A percentile compares a stretch with the other conserved stretches of the same genome.
phyloP scores from a whole-genome alignment of 202 grass and related monocot species.

The Setaria italica region DNA sequence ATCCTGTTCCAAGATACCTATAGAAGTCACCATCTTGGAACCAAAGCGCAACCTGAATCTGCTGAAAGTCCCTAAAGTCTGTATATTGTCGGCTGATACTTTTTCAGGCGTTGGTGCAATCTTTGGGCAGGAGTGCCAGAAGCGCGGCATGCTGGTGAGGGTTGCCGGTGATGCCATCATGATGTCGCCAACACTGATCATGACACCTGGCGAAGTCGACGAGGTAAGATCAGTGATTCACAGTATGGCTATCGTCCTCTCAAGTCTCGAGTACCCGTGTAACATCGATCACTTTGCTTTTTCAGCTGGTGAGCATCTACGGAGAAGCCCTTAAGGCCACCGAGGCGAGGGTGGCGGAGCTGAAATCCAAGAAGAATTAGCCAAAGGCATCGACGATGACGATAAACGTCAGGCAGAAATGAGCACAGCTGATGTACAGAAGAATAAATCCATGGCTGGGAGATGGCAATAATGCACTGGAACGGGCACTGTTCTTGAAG shows the following conservation, averaged over 20 bases:
- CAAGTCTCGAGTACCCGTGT: background rate
- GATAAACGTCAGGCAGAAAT: background rate
- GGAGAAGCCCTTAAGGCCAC: conserved; percentile 74
- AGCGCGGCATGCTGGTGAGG: conserved; percentile 83
- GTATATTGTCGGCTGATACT: background rate
- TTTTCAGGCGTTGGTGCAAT: conserved; percentile 87
- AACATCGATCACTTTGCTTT: background rate
- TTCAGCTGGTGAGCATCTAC: conserved; percentile 87
- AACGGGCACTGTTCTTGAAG: conserved; percentile 1
- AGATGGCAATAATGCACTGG: conserved; percentile 18
- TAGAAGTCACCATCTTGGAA: background rate
- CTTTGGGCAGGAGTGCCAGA: conserved; percentile 83
- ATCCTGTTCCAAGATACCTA: background rate
- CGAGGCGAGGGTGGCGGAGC: conserved; percentile 70
- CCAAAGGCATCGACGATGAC: background rate
- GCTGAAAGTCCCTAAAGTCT: background rate
- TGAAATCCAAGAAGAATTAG: conserved; percentile 66
- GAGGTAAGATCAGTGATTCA: conserved; percentile 57
- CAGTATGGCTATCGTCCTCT: background rate
- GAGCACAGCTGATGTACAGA: conserved; percentile 20
- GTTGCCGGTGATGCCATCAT: conserved; percentile 87
- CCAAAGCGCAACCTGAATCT: conserved; percentile 5
- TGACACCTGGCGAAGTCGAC: conserved; percentile 70
- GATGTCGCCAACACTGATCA: conserved; percentile 87
- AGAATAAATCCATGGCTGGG: conserved; percentile 36